A percentile compares a stretch with the other conserved stretches of the same genome.
phyloP scores from a whole-genome alignment of 192 early-diverging fungal genomes.

The Coemansia sp. region DNA sequence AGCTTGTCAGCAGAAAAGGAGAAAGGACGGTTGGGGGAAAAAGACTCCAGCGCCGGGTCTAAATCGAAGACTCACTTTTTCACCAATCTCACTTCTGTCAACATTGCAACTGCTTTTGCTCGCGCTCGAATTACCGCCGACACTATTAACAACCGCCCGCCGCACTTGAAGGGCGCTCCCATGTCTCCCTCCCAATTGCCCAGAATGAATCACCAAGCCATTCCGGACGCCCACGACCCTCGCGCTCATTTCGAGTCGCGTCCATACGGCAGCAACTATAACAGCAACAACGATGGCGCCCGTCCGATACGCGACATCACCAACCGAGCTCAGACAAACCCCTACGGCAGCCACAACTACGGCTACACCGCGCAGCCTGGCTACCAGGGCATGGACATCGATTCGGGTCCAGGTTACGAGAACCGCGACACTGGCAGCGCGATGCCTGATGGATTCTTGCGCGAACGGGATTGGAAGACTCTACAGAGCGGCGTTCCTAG shows the following conservation, averaged over 20 bases:
- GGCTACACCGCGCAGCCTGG: slow-evolving; percentile 6
- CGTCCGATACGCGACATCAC: slow-evolving; percentile 41
- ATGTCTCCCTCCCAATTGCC: slow-evolving; percentile 52
- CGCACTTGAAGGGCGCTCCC: slow-evolving; percentile 46
- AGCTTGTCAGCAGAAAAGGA: slow-evolving; percentile 43
- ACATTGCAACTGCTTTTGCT: slow-evolving; percentile 55
- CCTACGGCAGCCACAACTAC: not conserved
- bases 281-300: slow-evolving; percentile 2
- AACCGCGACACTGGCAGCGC: slow-evolving; percentile 6
- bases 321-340: not conserved
- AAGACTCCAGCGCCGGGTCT: slow-evolving; percentile 2
- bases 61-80: slow-evolving; percentile 21
- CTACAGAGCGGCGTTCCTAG: slow-evolving; percentile 12
- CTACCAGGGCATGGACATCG: slow-evolving; percentile 36
- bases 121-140: slow-evolving; percentile 49
- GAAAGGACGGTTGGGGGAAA: slow-evolving; percentile 13
- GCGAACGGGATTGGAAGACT: slow-evolving; percentile 27
- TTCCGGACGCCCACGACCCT: slow-evolving; percentile 24
- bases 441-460: slow-evolving; percentile 26
- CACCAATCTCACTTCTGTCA: slow-evolving; percentile 52
- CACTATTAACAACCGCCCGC: slow-evolving; percentile 42
- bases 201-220: slow-evolving; percentile 29
- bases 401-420: slow-evolving; percentile 5
- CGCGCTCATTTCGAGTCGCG: slow-evolving; percentile 36
- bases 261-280: slow-evolving; percentile 9